A percentile compares a stretch with the other conserved stretches of the same genome.
phyloP scores from a whole-genome alignment of 2,329 filamentous ascomycete species.

The Fusarium algeriense region DNA sequence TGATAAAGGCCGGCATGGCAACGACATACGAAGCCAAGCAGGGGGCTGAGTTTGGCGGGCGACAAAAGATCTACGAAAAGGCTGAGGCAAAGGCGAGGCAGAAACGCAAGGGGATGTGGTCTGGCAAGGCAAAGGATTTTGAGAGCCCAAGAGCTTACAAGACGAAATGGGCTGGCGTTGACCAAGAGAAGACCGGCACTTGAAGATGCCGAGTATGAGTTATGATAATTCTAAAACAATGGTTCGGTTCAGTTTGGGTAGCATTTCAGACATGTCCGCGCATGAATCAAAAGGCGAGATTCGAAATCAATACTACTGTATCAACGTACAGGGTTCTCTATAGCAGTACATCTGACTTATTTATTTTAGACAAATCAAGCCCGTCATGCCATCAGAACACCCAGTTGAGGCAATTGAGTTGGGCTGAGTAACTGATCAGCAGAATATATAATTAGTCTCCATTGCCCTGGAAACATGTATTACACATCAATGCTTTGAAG shows the following conservation, averaged over 20 bases:
- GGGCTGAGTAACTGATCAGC: background rate
- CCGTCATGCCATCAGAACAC: background rate
- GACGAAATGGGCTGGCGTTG: constrained; percentile 55
- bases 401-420: background rate
- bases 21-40: constrained; percentile 94
- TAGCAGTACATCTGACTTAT: background rate
- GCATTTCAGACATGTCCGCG: constrained; percentile 16
- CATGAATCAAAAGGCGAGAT: constrained; percentile 7
- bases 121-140: constrained; percentile 68
- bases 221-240: constrained; percentile 7
- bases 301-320: background rate
- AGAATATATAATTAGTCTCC: background rate
- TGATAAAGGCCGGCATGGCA: constrained; percentile 86
- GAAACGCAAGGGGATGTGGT: constrained; percentile 81
- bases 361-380: constrained; percentile 18
- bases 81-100: constrained; percentile 76
- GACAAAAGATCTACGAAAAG: constrained; percentile 72
- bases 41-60: constrained; percentile 87
- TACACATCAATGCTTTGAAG: constrained; percentile 10
- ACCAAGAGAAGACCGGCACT: constrained; percentile 37
- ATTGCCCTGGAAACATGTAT: background rate
- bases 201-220: constrained; percentile 25
- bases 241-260: constrained; percentile 5
- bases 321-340: background rate
- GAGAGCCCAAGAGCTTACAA: constrained; percentile 95